phyloP scores from a whole-genome alignment of 2,329 filamentous ascomycete species.

The Penicillium sp. region DNA sequence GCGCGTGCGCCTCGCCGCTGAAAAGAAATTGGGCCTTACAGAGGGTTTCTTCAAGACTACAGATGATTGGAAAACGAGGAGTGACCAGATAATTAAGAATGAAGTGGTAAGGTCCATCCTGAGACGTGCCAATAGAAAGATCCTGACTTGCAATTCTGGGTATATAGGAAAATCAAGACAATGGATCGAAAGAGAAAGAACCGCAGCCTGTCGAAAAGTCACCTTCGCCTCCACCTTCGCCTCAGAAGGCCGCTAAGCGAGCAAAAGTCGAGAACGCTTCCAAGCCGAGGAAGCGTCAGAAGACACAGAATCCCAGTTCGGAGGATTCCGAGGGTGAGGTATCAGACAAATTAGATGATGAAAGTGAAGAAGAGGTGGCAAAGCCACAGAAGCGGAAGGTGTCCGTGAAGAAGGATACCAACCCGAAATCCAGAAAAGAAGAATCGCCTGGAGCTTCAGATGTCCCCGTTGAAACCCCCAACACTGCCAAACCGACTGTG shows the following conservation, averaged over 20 bases:
- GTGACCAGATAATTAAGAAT: conserved; percentile 53
- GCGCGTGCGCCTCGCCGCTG: conserved; percentile 52
- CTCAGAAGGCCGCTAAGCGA: conserved; percentile 29
- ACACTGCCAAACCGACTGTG: conserved; percentile 16
- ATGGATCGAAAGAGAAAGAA: conserved; percentile 13
- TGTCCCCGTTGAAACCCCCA: conserved; percentile 11
- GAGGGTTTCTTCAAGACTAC: conserved; percentile 57
- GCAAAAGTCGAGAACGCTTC: conserved; percentile 20
- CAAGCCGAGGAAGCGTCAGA: conserved; percentile 35
- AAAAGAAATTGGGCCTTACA: conserved; percentile 51
- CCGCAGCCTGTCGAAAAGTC: conserved; percentile 9
- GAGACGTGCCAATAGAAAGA: not conserved
- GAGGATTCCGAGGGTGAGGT: conserved; percentile 19
- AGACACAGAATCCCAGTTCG: conserved; percentile 29
- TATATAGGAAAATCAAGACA: conserved; percentile 35
- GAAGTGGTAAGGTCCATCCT: conserved; percentile 46
- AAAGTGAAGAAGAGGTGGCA: conserved; percentile 23
- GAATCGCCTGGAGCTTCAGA: conserved; percentile 13
- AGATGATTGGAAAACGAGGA: conserved; percentile 53
- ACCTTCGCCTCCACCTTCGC: conserved; percentile 15
- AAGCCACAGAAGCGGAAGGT: conserved; percentile 19
- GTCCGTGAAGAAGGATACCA: conserved; percentile 9
- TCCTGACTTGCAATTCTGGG: conserved; percentile 4
- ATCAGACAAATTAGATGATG: conserved; percentile 11
- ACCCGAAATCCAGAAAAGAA: conserved; percentile 6